These are phyloP conservation scores for Taxawa tesnikishii DNA, from an alignment of 2,329 filamentous ascomycete genomes.

Conservation along the genomic window DNA sequence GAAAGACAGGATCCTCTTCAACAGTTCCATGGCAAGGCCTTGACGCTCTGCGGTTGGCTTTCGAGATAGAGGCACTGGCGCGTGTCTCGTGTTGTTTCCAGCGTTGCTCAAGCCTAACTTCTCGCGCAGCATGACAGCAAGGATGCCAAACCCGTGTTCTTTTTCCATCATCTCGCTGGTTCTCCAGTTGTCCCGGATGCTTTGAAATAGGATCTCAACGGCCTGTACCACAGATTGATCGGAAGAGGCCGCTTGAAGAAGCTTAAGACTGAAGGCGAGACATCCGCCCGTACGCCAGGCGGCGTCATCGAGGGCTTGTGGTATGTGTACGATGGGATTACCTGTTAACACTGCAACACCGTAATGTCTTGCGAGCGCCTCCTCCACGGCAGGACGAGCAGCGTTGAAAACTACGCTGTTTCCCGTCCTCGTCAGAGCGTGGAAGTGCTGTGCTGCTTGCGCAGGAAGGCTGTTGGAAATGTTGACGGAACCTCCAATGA, in stretches of 20 bases:
- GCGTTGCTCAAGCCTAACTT: constrained; percentile 52
- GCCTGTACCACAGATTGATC: constrained; percentile 61
- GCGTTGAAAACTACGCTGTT: constrained; percentile 79
- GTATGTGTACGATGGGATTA: constrained; percentile 66
- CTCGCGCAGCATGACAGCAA: constrained; percentile 70
- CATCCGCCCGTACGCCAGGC: constrained; percentile 91
- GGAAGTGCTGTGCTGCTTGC: constrained; percentile 54
- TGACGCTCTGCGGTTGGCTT: constrained; percentile 33
- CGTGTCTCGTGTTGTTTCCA: constrained; percentile 12
- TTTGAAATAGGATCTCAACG: constrained; percentile 72
- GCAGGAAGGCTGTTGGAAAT: constrained; percentile 62
- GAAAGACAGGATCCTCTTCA: constrained; percentile 70
- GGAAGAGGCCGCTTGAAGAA: constrained; percentile 65
- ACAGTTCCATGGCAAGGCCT: constrained; percentile 44
- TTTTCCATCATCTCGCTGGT: constrained; percentile 98
- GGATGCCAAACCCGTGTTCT: constrained; percentile 82
- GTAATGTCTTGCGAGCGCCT: constrained; percentile 69
- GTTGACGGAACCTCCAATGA: constrained; percentile 27
- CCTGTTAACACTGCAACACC: constrained; percentile 76
- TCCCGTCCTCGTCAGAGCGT: constrained; percentile 57
- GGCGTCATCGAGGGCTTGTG: constrained; percentile 79
- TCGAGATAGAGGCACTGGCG: constrained; percentile 12
- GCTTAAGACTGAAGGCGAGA: constrained; percentile 68
- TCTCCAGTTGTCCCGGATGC: constrained; percentile 83
- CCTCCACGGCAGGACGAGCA: constrained; percentile 75